phyloP scores from a whole-genome alignment of 1,284 basidiomycete genomes.

The Fistulinella cinereoalba region DNA sequence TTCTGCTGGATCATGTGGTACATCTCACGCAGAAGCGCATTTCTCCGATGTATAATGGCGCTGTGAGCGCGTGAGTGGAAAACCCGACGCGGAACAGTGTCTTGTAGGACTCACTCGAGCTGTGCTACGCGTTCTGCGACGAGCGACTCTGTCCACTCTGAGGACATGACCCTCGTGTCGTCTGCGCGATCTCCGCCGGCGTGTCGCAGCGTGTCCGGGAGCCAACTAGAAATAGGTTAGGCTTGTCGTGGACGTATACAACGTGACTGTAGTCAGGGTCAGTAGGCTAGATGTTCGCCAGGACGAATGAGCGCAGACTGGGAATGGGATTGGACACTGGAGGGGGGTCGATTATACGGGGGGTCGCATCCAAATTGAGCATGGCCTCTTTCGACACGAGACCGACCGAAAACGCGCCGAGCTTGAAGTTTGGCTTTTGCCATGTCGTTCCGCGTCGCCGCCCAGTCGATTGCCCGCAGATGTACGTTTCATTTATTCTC shows the following conservation, averaged over 20 bases:
- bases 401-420: too few species aligned
- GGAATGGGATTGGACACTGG: neutral
- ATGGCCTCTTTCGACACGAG: too few species aligned
- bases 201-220: neutral
- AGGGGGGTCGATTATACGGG: conserved; percentile 7
- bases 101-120: conserved; percentile 36
- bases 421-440: conserved; percentile 1
- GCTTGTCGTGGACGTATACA: too few species aligned
- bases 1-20: conserved; percentile 57
- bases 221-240: neutral
- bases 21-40: conserved; percentile 67
- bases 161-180: conserved; percentile 20
- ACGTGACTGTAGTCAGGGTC: too few species aligned
- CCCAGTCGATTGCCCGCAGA: conserved; percentile 21
- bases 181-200: conserved; percentile 1
- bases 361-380: neutral
- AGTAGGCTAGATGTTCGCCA: neutral
- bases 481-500: conserved; percentile 13
- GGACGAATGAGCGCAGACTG: neutral
- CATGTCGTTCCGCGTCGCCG: conserved; percentile 16
- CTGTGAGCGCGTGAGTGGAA: conserved; percentile 33
- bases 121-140: conserved; percentile 42
- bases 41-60: conserved; percentile 56
- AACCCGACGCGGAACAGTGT: neutral
- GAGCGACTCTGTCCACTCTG: conserved; percentile 24